A percentile compares a stretch with the other conserved stretches of the same genome.
Evolutionary conservation across 2,329 filamentous ascomycete species (phyloP).

Genomic region (Aureobasidium lini): DNA sequence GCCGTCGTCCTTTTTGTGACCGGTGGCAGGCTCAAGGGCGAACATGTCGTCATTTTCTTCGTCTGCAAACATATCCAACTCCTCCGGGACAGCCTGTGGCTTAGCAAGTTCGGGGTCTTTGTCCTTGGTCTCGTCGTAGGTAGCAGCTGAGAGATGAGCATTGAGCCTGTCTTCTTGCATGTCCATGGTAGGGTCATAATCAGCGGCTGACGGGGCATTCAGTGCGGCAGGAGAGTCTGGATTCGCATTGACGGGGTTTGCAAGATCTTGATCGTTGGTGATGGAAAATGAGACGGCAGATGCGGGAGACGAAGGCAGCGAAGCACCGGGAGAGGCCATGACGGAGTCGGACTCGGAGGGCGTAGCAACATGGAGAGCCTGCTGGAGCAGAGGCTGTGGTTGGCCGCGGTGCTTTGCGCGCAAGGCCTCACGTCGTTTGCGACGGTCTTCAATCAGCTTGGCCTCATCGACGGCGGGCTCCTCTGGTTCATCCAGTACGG

Average conservation of each 20-base stretch:
- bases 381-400: constrained; percentile 23
- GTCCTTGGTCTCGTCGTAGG: constrained; percentile 24
- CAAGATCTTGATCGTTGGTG: constrained; percentile 34
- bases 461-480: constrained; percentile 57
- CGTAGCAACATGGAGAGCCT: constrained; percentile 9
- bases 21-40: constrained; percentile 61
- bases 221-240: constrained; percentile 39
- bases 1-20: constrained; percentile 28
- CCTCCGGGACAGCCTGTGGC: constrained; percentile 30
- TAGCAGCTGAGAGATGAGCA: constrained; percentile 11
- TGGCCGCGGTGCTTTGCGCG: constrained; percentile 70
- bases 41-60: constrained; percentile 82
- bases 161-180: constrained; percentile 69
- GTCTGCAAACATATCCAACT: constrained; percentile 58
- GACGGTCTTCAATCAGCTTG: constrained; percentile 74
- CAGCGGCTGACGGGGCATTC: constrained; percentile 81
- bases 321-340: constrained; percentile 32
- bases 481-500: constrained; percentile 45
- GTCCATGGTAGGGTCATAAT: constrained; percentile 83
- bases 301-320: constrained; percentile 42
- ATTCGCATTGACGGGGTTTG: constrained; percentile 25
- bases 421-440: constrained; percentile 76
- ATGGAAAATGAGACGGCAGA: constrained; percentile 33
- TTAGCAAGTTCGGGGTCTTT: constrained; percentile 18
- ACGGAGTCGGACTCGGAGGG: neutral